Conservation (phyloP, 2,329 filamentous ascomycete genomes). For the Zasmidium angulare region DNA sequence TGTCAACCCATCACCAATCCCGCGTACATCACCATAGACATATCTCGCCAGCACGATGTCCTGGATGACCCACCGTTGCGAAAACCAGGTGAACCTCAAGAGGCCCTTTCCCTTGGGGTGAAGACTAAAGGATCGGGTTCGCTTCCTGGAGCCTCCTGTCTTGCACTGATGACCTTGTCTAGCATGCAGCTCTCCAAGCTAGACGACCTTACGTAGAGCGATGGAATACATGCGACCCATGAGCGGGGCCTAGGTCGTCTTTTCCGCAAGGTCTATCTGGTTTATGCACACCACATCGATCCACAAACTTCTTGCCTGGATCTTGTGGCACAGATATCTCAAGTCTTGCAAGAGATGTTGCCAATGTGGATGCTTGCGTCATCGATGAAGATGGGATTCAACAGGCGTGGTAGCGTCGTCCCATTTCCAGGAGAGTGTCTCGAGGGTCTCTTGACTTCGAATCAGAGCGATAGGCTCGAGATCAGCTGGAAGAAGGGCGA, state of each 20-base stretch:
- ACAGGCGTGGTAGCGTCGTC: background rate
- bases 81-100: background rate
- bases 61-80: background rate
- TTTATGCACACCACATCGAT: constrained; percentile 1
- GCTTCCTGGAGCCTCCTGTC: too few species aligned
- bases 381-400: background rate
- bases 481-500: too few species aligned
- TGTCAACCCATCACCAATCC: background rate
- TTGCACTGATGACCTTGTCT: too few species aligned
- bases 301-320: background rate
- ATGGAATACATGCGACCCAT: constrained; percentile 8
- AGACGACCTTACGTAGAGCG: background rate
- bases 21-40: background rate
- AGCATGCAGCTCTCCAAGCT: background rate
- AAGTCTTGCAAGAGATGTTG: background rate
- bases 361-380: background rate
- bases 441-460: background rate
- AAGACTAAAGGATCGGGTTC: too few species aligned
- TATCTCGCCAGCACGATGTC: background rate
- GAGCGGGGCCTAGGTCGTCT: background rate
- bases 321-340: background rate
- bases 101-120: too few species aligned
- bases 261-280: constrained; percentile 3
- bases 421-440: constrained; percentile 1
- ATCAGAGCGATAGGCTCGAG: too few species aligned